Evolutionary conservation across 2,329 filamentous ascomycete genomes (phyloP).

Genomic region (Cytospora paraplurivora): DNA sequence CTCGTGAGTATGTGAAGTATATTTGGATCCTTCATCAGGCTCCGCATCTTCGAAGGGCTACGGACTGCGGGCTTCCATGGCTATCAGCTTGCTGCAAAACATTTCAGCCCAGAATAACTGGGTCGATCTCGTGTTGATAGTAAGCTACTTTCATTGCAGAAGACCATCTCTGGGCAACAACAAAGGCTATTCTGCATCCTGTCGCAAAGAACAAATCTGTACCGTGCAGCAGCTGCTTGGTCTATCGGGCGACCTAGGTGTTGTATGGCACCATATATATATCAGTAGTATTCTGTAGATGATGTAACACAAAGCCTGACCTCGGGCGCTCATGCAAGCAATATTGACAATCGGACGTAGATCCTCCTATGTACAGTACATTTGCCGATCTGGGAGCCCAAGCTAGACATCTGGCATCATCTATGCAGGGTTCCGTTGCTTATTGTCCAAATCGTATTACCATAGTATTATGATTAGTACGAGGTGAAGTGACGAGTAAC

Average conservation of each 20-base stretch:
- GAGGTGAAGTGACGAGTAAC: conserved; percentile 16
- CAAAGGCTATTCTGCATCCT: neutral
- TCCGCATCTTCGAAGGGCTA: conserved; percentile 15
- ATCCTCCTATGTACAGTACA: conserved; percentile 13
- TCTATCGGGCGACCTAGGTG: neutral
- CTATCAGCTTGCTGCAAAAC: conserved; percentile 17
- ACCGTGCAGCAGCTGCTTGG: neutral
- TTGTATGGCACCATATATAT: neutral
- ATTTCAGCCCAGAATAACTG: conserved; percentile 15
- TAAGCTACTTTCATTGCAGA: neutral
- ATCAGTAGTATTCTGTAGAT: neutral
- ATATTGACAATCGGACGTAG: conserved; percentile 15
- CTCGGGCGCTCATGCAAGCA: conserved; percentile 20
- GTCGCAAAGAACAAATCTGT: neutral
- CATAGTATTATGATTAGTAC: neutral
- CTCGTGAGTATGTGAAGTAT: neutral
- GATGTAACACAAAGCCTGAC: conserved; percentile 14
- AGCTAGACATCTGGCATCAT: neutral
- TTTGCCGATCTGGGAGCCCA: neutral
- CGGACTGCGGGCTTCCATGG: conserved; percentile 7
- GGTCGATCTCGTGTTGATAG: conserved; percentile 1
- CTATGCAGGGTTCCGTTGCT: neutral
- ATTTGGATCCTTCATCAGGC: conserved; percentile 1
- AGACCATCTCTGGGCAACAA: neutral
- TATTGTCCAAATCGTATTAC: neutral